Evolutionary conservation across 495 filamentous ascomycete genomes (phyloP).

Genomic region (Parathielavia hyrcaniae): DNA sequence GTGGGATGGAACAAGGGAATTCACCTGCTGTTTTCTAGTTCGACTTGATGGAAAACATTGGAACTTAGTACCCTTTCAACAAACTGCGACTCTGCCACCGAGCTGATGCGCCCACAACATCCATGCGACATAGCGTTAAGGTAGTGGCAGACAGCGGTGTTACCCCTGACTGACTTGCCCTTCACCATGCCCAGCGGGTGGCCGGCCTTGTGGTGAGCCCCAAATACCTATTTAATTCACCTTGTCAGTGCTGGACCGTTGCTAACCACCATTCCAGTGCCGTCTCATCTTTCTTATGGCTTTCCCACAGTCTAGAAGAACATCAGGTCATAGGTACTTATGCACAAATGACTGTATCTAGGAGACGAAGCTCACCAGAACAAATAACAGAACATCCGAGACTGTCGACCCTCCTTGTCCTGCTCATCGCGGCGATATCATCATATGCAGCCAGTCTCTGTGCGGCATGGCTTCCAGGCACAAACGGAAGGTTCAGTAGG

Average conservation of each 20-base stretch:
- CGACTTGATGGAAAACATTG: neutral
- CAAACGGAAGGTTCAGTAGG: conserved; percentile 42
- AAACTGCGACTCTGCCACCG: neutral
- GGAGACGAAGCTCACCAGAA: neutral
- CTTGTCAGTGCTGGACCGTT: neutral
- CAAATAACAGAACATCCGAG: conserved; percentile 36
- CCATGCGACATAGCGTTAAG: no score
- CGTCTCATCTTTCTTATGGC: conserved; percentile 42
- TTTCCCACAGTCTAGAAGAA: conserved; percentile 38
- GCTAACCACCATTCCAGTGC: conserved; percentile 29
- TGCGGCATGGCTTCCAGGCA: conserved; percentile 41
- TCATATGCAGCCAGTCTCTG: conserved; percentile 39
- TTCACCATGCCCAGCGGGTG: conserved; percentile 31
- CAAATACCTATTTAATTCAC: neutral
- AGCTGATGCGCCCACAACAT: conserved; percentile 2
- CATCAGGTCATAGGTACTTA: conserved; percentile 41
- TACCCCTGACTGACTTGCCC: neutral
- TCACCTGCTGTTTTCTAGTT: neutral
- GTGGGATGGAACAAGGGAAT: neutral
- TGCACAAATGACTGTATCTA: neutral
- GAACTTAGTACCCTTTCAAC: neutral
- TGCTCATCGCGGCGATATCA: conserved; percentile 32
- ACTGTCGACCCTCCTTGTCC: conserved; percentile 36
- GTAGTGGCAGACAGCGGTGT: neutral
- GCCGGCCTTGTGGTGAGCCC: conserved; percentile 38